phyloP scores from a whole-genome alignment of 2,329 filamentous ascomycete genomes.

The Epichloe uncinata region DNA sequence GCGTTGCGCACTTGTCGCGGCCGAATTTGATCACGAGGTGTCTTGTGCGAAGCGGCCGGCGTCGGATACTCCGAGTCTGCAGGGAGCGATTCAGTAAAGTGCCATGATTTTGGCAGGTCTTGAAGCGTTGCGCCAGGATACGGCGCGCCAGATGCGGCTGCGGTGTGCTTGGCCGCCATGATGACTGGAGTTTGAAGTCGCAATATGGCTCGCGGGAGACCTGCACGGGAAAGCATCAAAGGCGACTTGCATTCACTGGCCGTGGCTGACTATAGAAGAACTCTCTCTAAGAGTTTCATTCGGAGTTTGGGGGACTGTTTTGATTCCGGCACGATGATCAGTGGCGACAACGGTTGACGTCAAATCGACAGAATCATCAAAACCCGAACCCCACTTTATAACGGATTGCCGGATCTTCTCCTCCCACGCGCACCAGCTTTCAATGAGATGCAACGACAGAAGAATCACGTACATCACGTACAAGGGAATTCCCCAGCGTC shows the following conservation, averaged over 20 bases:
- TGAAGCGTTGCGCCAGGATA: slow-evolving; percentile 25
- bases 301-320: neutral
- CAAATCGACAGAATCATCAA: too few species aligned
- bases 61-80: slow-evolving; percentile 69
- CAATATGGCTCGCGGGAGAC: slow-evolving; percentile 17
- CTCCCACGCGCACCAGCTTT: too few species aligned
- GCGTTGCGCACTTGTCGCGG: slow-evolving; percentile 78
- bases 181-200: slow-evolving; percentile 12
- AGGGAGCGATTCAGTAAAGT: slow-evolving; percentile 53
- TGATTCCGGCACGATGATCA: too few species aligned
- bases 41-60: slow-evolving; percentile 66
- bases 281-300: neutral
- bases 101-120: slow-evolving; percentile 52
- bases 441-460: too few species aligned
- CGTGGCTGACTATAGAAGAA: neutral
- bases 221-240: slow-evolving; percentile 23
- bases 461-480: too few species aligned
- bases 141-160: slow-evolving; percentile 10
- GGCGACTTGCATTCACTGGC: slow-evolving; percentile 5
- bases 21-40: slow-evolving; percentile 60
- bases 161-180: slow-evolving; percentile 22
- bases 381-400: too few species aligned
- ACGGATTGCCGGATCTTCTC: too few species aligned
- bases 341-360: too few species aligned
- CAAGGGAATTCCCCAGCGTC: too few species aligned